Base-by-base conservation (phyloP, 805 yeast genomes). In the Metschnikowia noctiluminum region DNA sequence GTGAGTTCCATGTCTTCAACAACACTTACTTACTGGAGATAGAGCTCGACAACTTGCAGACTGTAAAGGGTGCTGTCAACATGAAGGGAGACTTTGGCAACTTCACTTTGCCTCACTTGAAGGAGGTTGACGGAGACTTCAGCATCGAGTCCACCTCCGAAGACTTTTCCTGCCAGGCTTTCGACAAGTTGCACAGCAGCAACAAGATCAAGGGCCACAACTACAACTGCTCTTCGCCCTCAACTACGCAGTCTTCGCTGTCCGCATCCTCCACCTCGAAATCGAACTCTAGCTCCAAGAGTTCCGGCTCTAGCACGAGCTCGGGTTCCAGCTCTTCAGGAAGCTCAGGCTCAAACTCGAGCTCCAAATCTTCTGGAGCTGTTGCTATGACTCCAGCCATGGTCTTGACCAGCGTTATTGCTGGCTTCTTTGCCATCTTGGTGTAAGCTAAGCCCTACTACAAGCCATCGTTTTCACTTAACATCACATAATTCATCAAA, bases 101-200 rank as follows among this genome's bases (percentile, higher is more conserved):
- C 66, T 70, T 73, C 52, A 58, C 74, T 46, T 62, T 70, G 63
- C 65, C 71, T 36, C 32, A 54, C 28, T 70, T 72, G 61, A 50
- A 61, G 48, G 62, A 66, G 57, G 73, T 72, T 42, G 71, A 67
- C 46, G 77, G 77, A 53, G 77, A 72, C 60, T 73, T 73, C 58
- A 51, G 62, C 40, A 61, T 72, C 35, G 46, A 42, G 40, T 59
- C 73, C 42, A 66, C 71, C 32, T 60, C 65, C 50, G 65, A 68
- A 38, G 69, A 71, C 45, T 72, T 72, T 56, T 62, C 63, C 50
- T 73, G 77, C 59, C 43, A 58, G 28, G 64, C 50, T 31, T 71
- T 70, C 61, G 60, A 71, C 55, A 57, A 61, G 52, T 68, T 68
- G 59, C 63, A 64, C 53, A 48, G 57, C 39, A 50, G 47, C 42